Evolutionary conservation across 768 basidiomycete species (phyloP), one percentile per base, ranked within the genome.

Genomic region (Hygrocybe punicea): DNA sequence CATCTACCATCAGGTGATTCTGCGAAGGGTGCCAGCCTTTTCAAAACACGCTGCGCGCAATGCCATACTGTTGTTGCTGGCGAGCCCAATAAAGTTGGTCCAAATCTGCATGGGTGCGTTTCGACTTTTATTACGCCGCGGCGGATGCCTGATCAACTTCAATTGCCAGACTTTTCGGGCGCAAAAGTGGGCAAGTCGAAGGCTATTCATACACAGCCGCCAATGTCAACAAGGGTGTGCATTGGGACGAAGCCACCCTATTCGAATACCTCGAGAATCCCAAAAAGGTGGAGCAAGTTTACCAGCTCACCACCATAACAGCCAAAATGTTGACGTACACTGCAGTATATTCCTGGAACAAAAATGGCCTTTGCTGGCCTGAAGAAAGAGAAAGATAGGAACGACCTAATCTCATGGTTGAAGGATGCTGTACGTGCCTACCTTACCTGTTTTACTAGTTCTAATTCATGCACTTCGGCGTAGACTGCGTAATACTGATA

Each of bases 361-460:
- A 97, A 96, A 80, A 98, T 98, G 95, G 95, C 94, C 57, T 98
- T 97, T 65, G 93, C 94, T 62, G 96, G 96, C 67, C 77, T 98
- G 71, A 98, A 98, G 87, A 98, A 98, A 84, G 92, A 92, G 9
- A 93, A 94, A 82, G 95, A 98, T 73, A 87, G 95, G 77, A 90
- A 85, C 71, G 95, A 98, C 77, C 86, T 98, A 67, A 82, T 98
- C 67, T 84, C 93, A 57, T 84, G 80, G 71, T 79, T 95, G 66
- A 90, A 90, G 80, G 82, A 86, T 51, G 68, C 82, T 55, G 90
- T 91, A 67, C 60, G 87, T 78, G 19, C 14, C 6, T 17, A 4
- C 17, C 19, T 47, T 8, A 8, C 48, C 14, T 16, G 42, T 44
- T 46, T 40, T 48, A 21, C 5, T 35, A 13, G 52, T 47, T 23